Percentiles rank a stretch among this genome's conserved stretches.
These are phyloP conservation scores for Colletotrichum falcatum DNA, from an alignment of 2,329 filamentous ascomycete species.

Conservation along the genomic window DNA sequence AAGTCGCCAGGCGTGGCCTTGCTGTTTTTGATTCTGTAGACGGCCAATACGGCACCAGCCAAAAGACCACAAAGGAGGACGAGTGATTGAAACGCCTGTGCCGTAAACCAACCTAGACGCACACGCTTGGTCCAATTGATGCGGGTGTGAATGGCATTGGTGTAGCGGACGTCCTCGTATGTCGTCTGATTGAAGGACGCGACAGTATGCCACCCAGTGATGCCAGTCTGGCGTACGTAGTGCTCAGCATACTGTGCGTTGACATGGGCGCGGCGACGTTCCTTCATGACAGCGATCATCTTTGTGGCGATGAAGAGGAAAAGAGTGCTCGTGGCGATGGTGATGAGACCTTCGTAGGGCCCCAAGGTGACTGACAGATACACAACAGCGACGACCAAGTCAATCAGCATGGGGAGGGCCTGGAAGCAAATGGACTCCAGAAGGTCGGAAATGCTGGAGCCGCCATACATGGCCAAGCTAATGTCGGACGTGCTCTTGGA, in stretches of 20 bases:
- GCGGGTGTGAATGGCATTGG: slow-evolving; percentile 56
- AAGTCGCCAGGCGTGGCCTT: slow-evolving; percentile 74
- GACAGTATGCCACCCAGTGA: slow-evolving; percentile 70
- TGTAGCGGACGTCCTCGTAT: slow-evolving; percentile 67
- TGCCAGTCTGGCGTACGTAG: slow-evolving; percentile 66
- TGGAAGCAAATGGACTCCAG: slow-evolving; percentile 70
- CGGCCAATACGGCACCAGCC: slow-evolving; percentile 69
- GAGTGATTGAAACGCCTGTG: slow-evolving; percentile 52
- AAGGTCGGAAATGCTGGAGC: slow-evolving; percentile 65
- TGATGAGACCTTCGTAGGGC: slow-evolving; percentile 72
- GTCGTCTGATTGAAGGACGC: slow-evolving; percentile 70
- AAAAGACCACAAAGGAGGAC: slow-evolving; percentile 78
- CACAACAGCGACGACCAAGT: slow-evolving; percentile 68
- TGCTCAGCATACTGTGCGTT: slow-evolving; percentile 67
- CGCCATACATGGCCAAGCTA: slow-evolving; percentile 67
- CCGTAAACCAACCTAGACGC: slow-evolving; percentile 38
- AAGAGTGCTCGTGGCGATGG: slow-evolving; percentile 67
- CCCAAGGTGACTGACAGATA: slow-evolving; percentile 71
- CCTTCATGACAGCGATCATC: slow-evolving; percentile 63
- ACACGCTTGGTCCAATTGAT: slow-evolving; percentile 39
- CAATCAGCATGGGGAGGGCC: slow-evolving; percentile 70
- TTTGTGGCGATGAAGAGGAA: slow-evolving; percentile 66
- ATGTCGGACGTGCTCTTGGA: slow-evolving; percentile 70
- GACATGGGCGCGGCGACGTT: slow-evolving; percentile 62
- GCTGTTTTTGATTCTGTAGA: slow-evolving; percentile 74